Percentiles rank a stretch among this genome's conserved stretches.
phyloP scores from a whole-genome alignment of 2,329 filamentous ascomycete genomes.

The Penicillium corylophilum region DNA sequence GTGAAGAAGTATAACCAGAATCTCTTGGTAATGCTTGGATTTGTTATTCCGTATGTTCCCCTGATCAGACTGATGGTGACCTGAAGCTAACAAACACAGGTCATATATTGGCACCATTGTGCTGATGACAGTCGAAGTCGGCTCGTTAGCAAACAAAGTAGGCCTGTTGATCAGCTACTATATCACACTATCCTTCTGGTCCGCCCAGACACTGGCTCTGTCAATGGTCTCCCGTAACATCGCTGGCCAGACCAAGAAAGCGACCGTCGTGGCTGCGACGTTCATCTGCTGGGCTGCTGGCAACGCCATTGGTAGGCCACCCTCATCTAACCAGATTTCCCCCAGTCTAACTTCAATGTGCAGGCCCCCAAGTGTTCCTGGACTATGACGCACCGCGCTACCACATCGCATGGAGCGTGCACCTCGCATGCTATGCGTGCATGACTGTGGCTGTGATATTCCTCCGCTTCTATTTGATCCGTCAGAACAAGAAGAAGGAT shows the following conservation, averaged over 20 bases:
- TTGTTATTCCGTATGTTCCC: conserved; percentile 52
- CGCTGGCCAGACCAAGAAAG: conserved; percentile 71
- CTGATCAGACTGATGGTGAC: background rate
- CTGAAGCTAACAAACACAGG: conserved; percentile 34
- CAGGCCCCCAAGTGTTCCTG: conserved; percentile 64
- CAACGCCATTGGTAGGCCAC: conserved; percentile 58
- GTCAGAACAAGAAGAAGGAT: conserved; percentile 61
- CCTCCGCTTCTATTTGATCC: conserved; percentile 58
- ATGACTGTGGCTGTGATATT: conserved; percentile 59
- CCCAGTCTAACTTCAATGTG: background rate
- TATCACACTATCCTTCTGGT: conserved; percentile 75
- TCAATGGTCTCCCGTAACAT: conserved; percentile 69
- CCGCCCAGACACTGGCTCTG: conserved; percentile 53
- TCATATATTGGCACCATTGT: conserved; percentile 71
- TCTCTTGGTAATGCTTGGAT: conserved; percentile 63
- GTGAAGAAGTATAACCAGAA: conserved; percentile 70
- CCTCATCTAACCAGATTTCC: background rate
- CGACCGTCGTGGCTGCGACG: conserved; percentile 64
- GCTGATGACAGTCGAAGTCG: conserved; percentile 61
- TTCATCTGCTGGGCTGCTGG: conserved; percentile 69
- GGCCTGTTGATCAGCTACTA: conserved; percentile 74
- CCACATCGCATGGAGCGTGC: conserved; percentile 67
- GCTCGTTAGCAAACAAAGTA: conserved; percentile 33
- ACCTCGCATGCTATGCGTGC: conserved; percentile 66
- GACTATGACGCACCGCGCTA: conserved; percentile 62